phyloP scores from a whole-genome alignment of 495 filamentous ascomycete genomes.

The Penicillium dipodomyicola region DNA sequence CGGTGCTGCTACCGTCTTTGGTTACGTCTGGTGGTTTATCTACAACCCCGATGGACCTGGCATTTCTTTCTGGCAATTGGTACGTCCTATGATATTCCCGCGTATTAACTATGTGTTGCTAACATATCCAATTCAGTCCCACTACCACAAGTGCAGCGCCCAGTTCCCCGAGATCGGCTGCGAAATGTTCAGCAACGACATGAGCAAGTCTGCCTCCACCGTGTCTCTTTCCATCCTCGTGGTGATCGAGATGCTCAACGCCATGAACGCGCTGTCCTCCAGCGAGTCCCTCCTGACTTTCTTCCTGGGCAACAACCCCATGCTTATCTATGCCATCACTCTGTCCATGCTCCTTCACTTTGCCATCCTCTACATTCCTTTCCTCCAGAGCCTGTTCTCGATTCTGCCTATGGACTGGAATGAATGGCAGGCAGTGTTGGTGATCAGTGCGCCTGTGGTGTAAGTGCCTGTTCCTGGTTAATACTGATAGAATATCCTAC shows the following conservation, averaged over 20 bases:
- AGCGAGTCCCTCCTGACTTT: conserved; percentile 93
- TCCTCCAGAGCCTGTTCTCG: conserved; percentile 84
- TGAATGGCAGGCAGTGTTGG: conserved; percentile 91
- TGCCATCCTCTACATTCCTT: conserved; percentile 85
- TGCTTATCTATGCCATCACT: conserved; percentile 89
- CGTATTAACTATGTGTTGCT: conserved; percentile 8
- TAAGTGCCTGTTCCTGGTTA: conserved; percentile 49
- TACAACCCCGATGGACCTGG: conserved; percentile 89
- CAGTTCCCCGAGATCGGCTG: conserved; percentile 92
- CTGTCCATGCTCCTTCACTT: conserved; percentile 98
- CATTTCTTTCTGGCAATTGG: conserved; percentile 88
- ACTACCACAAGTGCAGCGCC: conserved; percentile 89
- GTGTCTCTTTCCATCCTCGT: conserved; percentile 89
- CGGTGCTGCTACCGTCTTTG: conserved; percentile 90
- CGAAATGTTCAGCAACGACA: conserved; percentile 86
- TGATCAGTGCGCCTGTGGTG: conserved; percentile 91
- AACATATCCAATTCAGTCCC: conserved; percentile 49
- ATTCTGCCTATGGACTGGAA: conserved; percentile 84
- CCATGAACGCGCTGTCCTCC: conserved; percentile 96
- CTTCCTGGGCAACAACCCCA: conserved; percentile 94
- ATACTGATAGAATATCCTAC: not conserved
- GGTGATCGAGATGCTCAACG: conserved; percentile 99
- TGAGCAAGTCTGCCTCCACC: conserved; percentile 91
- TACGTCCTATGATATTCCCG: conserved; percentile 32
- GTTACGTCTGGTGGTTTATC: conserved; percentile 99